Base-by-base conservation (phyloP, 208 protist species). In the Wallacemonas sp. region DNA sequence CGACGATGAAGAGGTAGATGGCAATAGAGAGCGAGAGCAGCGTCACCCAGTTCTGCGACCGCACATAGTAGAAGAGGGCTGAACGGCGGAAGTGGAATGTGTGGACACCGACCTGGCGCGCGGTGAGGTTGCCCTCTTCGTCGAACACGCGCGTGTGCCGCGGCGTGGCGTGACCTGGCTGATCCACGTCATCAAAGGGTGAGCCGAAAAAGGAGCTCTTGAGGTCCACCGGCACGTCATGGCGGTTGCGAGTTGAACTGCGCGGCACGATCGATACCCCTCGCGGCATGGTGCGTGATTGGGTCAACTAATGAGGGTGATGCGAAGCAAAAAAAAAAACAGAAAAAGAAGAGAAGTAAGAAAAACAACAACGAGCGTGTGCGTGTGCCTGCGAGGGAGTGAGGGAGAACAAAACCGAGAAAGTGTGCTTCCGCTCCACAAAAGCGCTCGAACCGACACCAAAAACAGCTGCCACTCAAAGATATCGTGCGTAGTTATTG, bases 61-160 rank as follows among this genome's bases (percentile, higher is more conserved):
- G 89, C 13, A 94, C 58, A 21, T 71, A 63, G 63, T 92, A 87
- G 48, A 94, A 94, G 34, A 87, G 48, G 1, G 83, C 79, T 9
- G 85, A 66, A 10, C 69, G 71, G n/a, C 79, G 81, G 46, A 94
- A 91, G 22, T 76, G 73, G 58, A 91, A 89, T 0, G 66, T 77
- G 60, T 82, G 71, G 24, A 92, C 79, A 13, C 89, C 89, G n/a
- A 71, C 67, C 44, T 92, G 81, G 22, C 63, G 53, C 8, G 71
- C 76, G 0, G 73, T 87, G 32, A 94, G 58, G 45, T 72, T 71
- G 22, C 85, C 85, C n/a, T 86, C 78, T 2, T 73, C 58, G 66
- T 92, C 79, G 71, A 94, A 92, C 34, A 91, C 69, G 19, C 76
- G 85, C 38, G 92, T 76, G 38, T 78, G 64, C 12, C 53, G 17